Evolutionary conservation across 106 monocot species (phyloP).

Genomic region (Dendrobium nobile): DNA sequence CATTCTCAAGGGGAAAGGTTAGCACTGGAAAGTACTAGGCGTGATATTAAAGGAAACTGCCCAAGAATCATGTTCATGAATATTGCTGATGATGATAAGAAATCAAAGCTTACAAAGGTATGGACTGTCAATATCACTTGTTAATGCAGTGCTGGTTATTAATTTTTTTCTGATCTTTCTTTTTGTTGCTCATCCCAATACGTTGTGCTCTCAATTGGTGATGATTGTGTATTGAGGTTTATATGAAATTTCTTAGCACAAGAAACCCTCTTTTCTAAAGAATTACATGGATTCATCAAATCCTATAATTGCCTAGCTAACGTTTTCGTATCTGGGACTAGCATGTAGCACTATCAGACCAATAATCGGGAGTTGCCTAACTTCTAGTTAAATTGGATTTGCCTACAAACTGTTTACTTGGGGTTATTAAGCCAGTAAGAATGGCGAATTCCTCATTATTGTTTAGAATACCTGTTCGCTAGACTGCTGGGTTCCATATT

Average conservation of each 20-base stretch:
- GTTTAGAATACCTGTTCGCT: background rate
- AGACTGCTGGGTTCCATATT: background rate
- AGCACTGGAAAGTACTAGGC: background rate
- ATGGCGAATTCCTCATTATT: background rate
- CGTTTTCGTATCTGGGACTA: background rate
- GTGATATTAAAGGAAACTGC: slow-evolving; percentile 4
- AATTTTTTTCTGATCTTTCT: slow-evolving; percentile 2
- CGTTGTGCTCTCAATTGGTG: background rate
- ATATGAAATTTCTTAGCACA: background rate
- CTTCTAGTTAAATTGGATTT: background rate
- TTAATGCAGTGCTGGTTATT: background rate
- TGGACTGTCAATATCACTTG: background rate
- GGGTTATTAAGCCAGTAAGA: background rate
- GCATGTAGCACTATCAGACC: background rate
- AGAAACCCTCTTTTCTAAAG: background rate
- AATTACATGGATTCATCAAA: background rate
- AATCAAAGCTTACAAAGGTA: slow-evolving; percentile 64
- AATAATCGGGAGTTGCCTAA: background rate
- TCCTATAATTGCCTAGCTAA: background rate
- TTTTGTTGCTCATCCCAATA: background rate
- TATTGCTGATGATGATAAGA: slow-evolving; percentile 79
- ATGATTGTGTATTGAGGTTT: background rate
- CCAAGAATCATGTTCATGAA: slow-evolving; percentile 75
- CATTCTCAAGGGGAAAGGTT: slow-evolving; percentile 12
- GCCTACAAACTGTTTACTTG: background rate